Conservation (phyloP, 208 protist species). For the Leishmania lainsoni region DNA sequence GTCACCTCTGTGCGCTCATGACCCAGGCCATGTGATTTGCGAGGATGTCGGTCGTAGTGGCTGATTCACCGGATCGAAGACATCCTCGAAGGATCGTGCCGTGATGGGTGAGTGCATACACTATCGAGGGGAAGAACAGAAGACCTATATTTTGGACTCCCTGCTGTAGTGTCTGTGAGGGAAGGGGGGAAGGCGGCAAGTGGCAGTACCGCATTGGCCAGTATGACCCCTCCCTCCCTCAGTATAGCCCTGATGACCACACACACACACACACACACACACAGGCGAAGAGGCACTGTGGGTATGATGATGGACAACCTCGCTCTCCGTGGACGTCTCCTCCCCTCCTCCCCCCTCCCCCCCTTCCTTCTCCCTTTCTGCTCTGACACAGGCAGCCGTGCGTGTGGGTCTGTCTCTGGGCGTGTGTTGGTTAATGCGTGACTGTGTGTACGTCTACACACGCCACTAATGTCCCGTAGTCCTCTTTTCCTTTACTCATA, state of each 20-base stretch:
- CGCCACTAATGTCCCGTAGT: not conserved
- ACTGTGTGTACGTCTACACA: not conserved
- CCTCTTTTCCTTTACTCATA: not conserved
- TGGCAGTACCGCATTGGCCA: not conserved
- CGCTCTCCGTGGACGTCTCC: not conserved
- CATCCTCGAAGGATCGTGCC: not conserved
- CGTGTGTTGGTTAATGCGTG: not conserved
- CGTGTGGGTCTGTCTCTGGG: not conserved
- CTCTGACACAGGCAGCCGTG: not conserved
- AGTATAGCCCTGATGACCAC: not conserved
- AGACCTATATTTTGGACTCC: not conserved
- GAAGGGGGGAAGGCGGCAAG: not conserved
- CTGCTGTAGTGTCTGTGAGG: not conserved
- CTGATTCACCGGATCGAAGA: not conserved
- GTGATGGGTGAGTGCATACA: no score
- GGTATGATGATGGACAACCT: not conserved
- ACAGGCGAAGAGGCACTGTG: not conserved
- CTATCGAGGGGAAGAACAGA: not conserved
- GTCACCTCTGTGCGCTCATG: constrained; percentile 35
- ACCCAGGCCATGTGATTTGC: constrained; percentile 28
- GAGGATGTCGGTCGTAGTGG: not conserved
- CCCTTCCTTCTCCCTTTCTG: not conserved
- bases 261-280: not conserved
- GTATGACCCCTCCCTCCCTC: not conserved
- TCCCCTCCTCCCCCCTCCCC: not conserved